These are phyloP conservation scores for Lentinula guzmanii DNA, from an alignment of 768 basidiomycete species.

Conservation along the genomic window DNA sequence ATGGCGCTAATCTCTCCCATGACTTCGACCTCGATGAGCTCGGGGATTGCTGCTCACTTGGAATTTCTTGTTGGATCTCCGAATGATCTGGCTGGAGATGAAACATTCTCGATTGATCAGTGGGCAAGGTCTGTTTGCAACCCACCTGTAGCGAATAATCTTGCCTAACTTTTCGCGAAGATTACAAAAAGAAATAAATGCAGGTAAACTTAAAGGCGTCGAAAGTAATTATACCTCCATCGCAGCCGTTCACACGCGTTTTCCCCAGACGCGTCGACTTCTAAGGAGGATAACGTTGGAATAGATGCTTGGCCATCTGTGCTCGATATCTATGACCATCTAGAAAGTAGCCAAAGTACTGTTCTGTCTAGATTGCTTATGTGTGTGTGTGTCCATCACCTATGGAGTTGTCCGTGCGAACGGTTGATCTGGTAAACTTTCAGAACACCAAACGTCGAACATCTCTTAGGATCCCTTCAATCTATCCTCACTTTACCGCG, in stretches of 20 bases:
- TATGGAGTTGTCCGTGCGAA: neutral
- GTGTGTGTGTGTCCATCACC: conserved; percentile 17
- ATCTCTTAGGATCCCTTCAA: conserved; percentile 23
- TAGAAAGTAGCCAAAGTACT: neutral
- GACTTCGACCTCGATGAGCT: conserved; percentile 2
- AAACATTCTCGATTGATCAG: conserved; percentile 20
- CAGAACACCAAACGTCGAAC: conserved; percentile 22
- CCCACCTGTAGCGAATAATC: no score
- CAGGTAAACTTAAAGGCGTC: neutral
- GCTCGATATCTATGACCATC: conserved; percentile 22
- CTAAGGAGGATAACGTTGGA: conserved; percentile 6
- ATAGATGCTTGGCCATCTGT: conserved; percentile 22
- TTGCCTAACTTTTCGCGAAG: neutral
- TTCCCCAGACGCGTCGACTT: conserved; percentile 1
- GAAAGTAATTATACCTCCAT: neutral
- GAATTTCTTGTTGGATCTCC: conserved; percentile 22
- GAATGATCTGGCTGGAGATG: conserved; percentile 16
- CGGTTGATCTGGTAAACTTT: neutral
- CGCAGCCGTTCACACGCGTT: neutral
- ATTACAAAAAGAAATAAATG: neutral
- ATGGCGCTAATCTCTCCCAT: neutral
- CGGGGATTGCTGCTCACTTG: conserved; percentile 17
- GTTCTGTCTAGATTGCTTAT: conserved; percentile 16
- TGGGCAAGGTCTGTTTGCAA: conserved; percentile 21
- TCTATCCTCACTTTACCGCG: conserved; percentile 41